Conservation (phyloP, 306 rosid genomes). For the Fagus crenata region DNA sequence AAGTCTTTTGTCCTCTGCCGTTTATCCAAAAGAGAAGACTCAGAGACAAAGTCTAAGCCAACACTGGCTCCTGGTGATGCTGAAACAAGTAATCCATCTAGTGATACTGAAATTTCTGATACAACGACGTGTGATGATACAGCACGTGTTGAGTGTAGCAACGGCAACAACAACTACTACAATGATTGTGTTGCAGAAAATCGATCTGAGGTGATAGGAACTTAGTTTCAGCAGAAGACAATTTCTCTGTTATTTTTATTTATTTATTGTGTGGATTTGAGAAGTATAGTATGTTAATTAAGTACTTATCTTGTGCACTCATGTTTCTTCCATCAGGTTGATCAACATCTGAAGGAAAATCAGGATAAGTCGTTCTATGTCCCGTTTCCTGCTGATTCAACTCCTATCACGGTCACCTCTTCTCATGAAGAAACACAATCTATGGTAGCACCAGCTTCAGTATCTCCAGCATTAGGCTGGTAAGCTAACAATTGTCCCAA, state of each 20-base stretch:
- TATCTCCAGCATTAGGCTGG: background rate
- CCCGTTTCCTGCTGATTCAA: slow-evolving; percentile 17
- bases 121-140: too few relatives aligned
- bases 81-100: too few relatives aligned
- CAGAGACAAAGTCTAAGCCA: too few relatives aligned
- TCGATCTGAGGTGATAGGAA: background rate
- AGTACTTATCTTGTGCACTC: background rate
- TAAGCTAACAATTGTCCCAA: background rate
- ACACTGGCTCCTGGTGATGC: too few relatives aligned
- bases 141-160: too few relatives aligned
- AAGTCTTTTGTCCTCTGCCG: slow-evolving; percentile 81
- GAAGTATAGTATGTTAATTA: background rate
- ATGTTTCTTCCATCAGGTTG: slow-evolving; percentile 36
- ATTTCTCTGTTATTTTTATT: background rate
- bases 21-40: slow-evolving; percentile 41
- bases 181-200: slow-evolving; percentile 23
- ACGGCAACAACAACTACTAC: slow-evolving; percentile 25
- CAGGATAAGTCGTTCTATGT: slow-evolving; percentile 29
- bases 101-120: too few relatives aligned
- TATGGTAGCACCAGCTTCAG: too few relatives aligned
- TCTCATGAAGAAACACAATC: slow-evolving; percentile 41
- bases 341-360: background rate
- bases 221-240: slow-evolving; percentile 28
- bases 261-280: background rate
- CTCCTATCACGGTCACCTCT: too few relatives aligned